Conservation (phyloP, 306 rosid genomes). For the Argentina anserina region DNA sequence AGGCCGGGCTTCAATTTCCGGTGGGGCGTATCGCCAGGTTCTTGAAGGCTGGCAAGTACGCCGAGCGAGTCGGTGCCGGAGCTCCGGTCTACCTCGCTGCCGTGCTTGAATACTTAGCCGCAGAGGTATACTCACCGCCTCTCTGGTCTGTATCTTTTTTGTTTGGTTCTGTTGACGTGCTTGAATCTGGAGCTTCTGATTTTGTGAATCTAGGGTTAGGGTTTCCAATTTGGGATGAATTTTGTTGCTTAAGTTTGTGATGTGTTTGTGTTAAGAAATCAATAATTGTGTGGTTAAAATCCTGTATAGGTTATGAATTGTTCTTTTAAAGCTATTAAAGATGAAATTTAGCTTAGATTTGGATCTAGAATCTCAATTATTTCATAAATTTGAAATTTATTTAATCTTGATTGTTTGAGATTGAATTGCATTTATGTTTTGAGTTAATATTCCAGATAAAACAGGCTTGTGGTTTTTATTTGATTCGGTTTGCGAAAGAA, state of each 20-base stretch:
- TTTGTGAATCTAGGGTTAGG: slow-evolving; percentile 48
- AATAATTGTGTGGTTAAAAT: too few species aligned
- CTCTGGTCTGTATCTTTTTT: not conserved
- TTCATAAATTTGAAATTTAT: not conserved
- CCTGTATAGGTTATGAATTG: not conserved
- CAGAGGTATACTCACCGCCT: slow-evolving; percentile 47
- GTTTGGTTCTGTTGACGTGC: not conserved
- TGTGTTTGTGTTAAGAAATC: not conserved
- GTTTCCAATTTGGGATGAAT: slow-evolving; percentile 17
- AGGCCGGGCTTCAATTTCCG: slow-evolving; percentile 88
- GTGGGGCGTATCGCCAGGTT: slow-evolving; percentile 93
- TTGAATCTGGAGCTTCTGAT: not conserved
- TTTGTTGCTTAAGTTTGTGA: not conserved
- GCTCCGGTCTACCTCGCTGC: slow-evolving; percentile 95
- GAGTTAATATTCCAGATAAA: not conserved
- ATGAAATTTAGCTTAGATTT: not conserved
- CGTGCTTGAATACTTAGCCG: slow-evolving; percentile 86
- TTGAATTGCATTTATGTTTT: not conserved
- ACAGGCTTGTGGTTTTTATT: not conserved
- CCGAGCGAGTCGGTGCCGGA: slow-evolving; percentile 90
- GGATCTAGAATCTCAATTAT: not conserved
- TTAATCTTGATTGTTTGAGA: too few species aligned
- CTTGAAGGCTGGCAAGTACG: slow-evolving; percentile 84
- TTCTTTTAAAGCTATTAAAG: not conserved
- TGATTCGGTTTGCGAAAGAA: not conserved